Evolutionary conservation across 75 land plant genomes (phyloP).

Genomic region (Ceratopteris richardii): DNA sequence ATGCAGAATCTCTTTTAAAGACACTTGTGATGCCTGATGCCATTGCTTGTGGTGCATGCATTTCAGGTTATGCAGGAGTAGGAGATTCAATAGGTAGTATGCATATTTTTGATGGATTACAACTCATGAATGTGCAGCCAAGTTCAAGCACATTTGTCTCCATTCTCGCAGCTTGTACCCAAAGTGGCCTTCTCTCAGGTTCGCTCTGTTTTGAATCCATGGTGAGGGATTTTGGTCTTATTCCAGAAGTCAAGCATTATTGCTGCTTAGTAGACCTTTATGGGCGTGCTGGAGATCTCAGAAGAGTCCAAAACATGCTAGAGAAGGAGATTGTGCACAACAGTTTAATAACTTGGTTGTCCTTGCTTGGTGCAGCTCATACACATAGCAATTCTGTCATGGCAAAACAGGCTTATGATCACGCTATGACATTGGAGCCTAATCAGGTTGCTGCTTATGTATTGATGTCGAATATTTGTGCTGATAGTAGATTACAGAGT

Average conservation of each 20-base stretch:
- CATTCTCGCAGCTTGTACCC: conserved; percentile 14
- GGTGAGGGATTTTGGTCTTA: conserved; percentile 20
- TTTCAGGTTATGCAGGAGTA: background rate
- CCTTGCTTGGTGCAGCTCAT: conserved; percentile 2
- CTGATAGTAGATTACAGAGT: no score
- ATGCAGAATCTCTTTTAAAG: background rate
- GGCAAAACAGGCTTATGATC: background rate
- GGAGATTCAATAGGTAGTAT: background rate
- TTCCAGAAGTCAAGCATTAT: conserved; percentile 29
- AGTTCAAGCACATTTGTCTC: conserved; percentile 1
- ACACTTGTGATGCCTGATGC: background rate
- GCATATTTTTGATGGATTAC: conserved; percentile 8
- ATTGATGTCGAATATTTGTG: conserved; percentile 6
- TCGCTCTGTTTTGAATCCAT: conserved; percentile 32
- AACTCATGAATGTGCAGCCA: conserved; percentile 6
- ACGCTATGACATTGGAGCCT: background rate
- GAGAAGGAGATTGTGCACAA: background rate
- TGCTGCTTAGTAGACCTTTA: conserved; percentile 33
- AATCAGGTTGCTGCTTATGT: background rate
- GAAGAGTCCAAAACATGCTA: background rate
- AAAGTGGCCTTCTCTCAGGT: conserved; percentile 15
- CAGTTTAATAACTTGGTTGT: background rate
- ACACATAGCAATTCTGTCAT: background rate
- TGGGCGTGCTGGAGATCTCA: conserved; percentile 26
- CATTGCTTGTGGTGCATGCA: background rate